phyloP scores from a whole-genome alignment of 225 moss, liverwort and hornwort species.

The Polytrichum formosum region DNA sequence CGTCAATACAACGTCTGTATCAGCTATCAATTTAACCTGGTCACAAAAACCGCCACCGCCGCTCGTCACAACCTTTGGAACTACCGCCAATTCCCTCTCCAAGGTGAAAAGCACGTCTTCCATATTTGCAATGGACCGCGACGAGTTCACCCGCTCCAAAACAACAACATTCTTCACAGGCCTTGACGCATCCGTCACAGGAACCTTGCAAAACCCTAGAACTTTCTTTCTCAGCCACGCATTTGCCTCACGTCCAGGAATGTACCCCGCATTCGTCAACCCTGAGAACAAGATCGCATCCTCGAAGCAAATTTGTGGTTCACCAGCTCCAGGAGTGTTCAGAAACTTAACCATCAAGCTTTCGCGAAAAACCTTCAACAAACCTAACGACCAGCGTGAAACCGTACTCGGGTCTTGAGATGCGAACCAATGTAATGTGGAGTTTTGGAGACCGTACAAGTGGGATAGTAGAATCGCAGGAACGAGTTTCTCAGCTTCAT shows the following conservation, averaged over 20 bases:
- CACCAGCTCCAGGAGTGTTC: conserved; percentile 53
- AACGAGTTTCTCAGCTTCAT: conserved; percentile 93
- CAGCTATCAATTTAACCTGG: conserved; percentile 63
- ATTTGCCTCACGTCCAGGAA: conserved; percentile 70
- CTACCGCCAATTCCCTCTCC: conserved; percentile 69
- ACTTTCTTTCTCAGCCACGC: conserved; percentile 79
- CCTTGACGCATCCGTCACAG: conserved; percentile 46
- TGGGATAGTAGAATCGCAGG: conserved; percentile 86
- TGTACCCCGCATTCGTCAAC: conserved; percentile 89
- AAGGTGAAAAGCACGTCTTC: conserved; percentile 54
- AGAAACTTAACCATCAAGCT: conserved; percentile 69
- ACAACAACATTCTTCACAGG: conserved; percentile 69
- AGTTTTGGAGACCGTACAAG: conserved; percentile 69
- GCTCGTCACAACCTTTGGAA: conserved; percentile 65
- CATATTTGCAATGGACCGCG: conserved; percentile 71
- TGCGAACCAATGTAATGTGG: conserved; percentile 86
- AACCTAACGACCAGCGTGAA: conserved; percentile 76
- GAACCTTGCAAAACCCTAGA: conserved; percentile 68
- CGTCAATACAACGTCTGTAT: conserved; percentile 75
- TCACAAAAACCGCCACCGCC: conserved; percentile 86
- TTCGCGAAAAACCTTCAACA: conserved; percentile 63
- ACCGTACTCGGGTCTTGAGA: conserved; percentile 55
- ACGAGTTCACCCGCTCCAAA: conserved; percentile 71
- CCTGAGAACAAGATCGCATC: conserved; percentile 95
- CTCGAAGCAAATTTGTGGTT: conserved; percentile 80